phyloP scores from a whole-genome alignment of 2,329 filamentous ascomycete genomes.

The Diaporthe sp. region DNA sequence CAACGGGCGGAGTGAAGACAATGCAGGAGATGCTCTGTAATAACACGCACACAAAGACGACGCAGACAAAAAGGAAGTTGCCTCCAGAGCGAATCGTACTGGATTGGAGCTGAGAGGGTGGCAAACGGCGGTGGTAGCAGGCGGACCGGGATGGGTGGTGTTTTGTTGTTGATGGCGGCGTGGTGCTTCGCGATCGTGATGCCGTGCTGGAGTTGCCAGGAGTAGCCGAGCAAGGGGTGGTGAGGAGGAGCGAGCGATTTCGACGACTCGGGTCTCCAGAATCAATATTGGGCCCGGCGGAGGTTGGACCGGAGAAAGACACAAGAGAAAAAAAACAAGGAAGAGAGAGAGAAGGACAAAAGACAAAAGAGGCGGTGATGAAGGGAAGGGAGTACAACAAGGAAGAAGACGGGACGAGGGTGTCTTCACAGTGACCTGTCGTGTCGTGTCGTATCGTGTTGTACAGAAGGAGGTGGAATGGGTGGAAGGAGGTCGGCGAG shows the following conservation, averaged over 20 bases:
- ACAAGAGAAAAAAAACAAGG: conserved; percentile 27
- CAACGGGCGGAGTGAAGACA: conserved; percentile 28
- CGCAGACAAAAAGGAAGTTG: conserved; percentile 42
- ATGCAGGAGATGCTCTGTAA: conserved; percentile 33
- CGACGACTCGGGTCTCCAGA: conserved; percentile 33
- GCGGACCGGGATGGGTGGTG: background rate
- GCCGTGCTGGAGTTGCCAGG: conserved; percentile 20
- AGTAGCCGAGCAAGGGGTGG: conserved; percentile 9
- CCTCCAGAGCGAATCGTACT: conserved; percentile 40
- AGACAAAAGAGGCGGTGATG: conserved; percentile 36
- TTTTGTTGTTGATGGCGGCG: conserved; percentile 40
- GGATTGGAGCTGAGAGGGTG: conserved; percentile 43
- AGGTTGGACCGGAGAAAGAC: conserved; percentile 35
- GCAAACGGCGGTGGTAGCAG: conserved; percentile 42
- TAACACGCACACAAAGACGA: conserved; percentile 41
- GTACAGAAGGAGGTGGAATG: conserved; percentile 22
- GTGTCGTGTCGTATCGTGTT: conserved; percentile 31
- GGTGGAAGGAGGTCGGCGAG: conserved; percentile 34
- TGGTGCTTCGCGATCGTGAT: conserved; percentile 27
- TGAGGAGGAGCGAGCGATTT: conserved; percentile 30
- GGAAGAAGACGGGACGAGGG: conserved; percentile 38
- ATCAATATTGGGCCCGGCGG: conserved; percentile 22
- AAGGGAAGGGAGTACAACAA: conserved; percentile 40
- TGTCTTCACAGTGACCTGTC: conserved; percentile 30
- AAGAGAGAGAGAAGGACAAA: conserved; percentile 34